Conservation (phyloP, 345 rosid species). For the Brassica incana region DNA sequence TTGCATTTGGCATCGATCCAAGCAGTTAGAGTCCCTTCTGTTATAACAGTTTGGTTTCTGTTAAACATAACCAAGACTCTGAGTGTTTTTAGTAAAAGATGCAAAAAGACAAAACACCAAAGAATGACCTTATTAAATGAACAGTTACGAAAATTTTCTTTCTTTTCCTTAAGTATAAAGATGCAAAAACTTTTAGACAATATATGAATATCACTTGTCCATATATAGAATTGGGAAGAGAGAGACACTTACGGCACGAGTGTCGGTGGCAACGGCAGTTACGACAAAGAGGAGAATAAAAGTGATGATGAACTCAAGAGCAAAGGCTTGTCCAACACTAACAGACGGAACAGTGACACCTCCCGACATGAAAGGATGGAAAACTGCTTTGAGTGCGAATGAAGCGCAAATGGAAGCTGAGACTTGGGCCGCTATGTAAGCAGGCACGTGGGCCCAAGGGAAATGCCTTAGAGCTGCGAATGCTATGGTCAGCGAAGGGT, state of each 20-base stretch:
- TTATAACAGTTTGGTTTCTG: neutral
- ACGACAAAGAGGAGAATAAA: constrained; percentile 89
- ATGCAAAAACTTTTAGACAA: neutral
- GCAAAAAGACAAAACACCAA: neutral
- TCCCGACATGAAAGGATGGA: constrained; percentile 85
- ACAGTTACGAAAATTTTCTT: neutral
- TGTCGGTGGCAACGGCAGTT: constrained; percentile 96
- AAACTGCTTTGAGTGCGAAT: constrained; percentile 88
- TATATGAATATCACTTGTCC: neutral
- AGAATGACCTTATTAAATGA: neutral
- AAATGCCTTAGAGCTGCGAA: constrained; percentile 89
- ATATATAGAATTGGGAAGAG: constrained; percentile 12
- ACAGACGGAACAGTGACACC: constrained; percentile 98
- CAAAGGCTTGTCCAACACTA: constrained; percentile 76
- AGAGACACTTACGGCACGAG: constrained; percentile 74
- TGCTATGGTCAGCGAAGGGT: constrained; percentile 93
- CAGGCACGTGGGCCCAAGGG: constrained; percentile 93
- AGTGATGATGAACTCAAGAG: constrained; percentile 88
- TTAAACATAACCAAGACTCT: neutral
- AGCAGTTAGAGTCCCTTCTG: neutral
- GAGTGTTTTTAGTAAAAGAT: neutral
- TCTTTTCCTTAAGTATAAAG: neutral
- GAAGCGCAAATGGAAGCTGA: constrained; percentile 93
- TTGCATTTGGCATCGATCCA: neutral
- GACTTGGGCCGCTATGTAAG: constrained; percentile 84